Evolutionary conservation across 2,329 filamentous ascomycete genomes (phyloP).

Genomic region (Chrysosporium queenslandicum): DNA sequence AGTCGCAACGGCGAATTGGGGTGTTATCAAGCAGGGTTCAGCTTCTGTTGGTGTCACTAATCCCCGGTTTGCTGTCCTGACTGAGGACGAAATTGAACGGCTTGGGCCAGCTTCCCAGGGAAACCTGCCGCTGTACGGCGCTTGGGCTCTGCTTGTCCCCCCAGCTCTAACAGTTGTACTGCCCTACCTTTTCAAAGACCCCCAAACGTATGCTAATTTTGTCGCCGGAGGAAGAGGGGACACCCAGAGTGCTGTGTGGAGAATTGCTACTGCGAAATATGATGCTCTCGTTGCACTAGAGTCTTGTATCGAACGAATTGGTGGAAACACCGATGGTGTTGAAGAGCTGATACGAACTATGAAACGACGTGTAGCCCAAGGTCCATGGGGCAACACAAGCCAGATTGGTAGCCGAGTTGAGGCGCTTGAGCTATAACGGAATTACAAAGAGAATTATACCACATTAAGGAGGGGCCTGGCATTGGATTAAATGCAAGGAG

Average conservation of each 20-base stretch:
- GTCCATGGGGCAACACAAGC: slow-evolving; percentile 31
- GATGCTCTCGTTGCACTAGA: slow-evolving; percentile 46
- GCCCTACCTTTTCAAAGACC: slow-evolving; percentile 48
- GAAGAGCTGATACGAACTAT: slow-evolving; percentile 35
- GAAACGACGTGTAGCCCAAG: slow-evolving; percentile 34
- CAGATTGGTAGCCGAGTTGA: slow-evolving; percentile 29
- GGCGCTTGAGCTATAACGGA: slow-evolving; percentile 26
- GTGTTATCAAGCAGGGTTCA: slow-evolving; percentile 28
- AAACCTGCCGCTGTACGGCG: slow-evolving; percentile 36
- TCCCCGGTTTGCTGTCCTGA: slow-evolving; percentile 32
- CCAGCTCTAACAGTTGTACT: slow-evolving; percentile 43
- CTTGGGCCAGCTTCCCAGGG: slow-evolving; percentile 29
- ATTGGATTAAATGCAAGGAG: too few species aligned
- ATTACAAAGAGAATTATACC: background rate
- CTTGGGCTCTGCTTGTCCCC: slow-evolving; percentile 45
- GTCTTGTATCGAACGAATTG: slow-evolving; percentile 32
- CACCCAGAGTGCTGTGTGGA: slow-evolving; percentile 48
- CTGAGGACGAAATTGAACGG: slow-evolving; percentile 31
- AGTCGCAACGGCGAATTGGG: slow-evolving; percentile 48
- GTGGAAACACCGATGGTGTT: slow-evolving; percentile 27
- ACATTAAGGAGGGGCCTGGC: too few species aligned
- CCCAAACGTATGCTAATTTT: slow-evolving; percentile 48
- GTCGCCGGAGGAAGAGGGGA: slow-evolving; percentile 48
- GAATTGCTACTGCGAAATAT: slow-evolving; percentile 48
- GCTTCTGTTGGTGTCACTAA: slow-evolving; percentile 14